Conservation (phyloP, 2,329 filamentous ascomycete genomes). For the Mariannaea elegans region DNA sequence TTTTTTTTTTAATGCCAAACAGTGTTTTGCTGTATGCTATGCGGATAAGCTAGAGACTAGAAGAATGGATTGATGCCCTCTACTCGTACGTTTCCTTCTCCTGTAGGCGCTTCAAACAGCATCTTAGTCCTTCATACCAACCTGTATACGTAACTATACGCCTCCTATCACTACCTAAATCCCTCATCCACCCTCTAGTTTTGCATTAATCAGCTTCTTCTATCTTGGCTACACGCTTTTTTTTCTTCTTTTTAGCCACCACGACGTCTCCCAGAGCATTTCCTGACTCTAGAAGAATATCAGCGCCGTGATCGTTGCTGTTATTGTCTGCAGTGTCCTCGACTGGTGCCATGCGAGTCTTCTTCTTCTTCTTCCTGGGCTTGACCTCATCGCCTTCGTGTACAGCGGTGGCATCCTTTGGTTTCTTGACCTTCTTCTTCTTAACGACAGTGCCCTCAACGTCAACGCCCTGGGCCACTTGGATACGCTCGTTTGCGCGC, state of each 20-base stretch:
- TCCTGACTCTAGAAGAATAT: slow-evolving; percentile 25
- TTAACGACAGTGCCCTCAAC: slow-evolving; percentile 72
- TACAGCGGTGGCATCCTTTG: slow-evolving; percentile 51
- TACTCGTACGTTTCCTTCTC: slow-evolving; percentile 25
- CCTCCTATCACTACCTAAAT: too few relatives aligned
- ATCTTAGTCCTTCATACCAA: too few relatives aligned
- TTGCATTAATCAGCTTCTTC: slow-evolving; percentile 29
- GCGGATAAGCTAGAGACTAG: slow-evolving; percentile 1
- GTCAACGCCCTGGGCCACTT: slow-evolving; percentile 74
- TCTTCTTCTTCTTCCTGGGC: slow-evolving; percentile 45
- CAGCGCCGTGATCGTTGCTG: slow-evolving; percentile 24
- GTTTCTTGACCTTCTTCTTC: slow-evolving; percentile 63
- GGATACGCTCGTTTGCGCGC: slow-evolving; percentile 77
- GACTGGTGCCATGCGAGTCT: slow-evolving; percentile 21
- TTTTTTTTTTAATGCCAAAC: not conserved
- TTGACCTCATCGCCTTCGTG: slow-evolving; percentile 28
- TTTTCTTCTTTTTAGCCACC: slow-evolving; percentile 61
- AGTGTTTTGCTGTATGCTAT: too few relatives aligned
- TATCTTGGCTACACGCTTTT: slow-evolving; percentile 47
- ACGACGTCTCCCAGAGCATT: slow-evolving; percentile 35
- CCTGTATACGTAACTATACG: not conserved
- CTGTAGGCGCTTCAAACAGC: not conserved
- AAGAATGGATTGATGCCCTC: slow-evolving; percentile 17
- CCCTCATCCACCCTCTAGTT: not conserved
- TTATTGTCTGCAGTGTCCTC: slow-evolving; percentile 31